phyloP scores from a whole-genome alignment of 1,284 basidiomycete species.

The Chalciporus sp. region DNA sequence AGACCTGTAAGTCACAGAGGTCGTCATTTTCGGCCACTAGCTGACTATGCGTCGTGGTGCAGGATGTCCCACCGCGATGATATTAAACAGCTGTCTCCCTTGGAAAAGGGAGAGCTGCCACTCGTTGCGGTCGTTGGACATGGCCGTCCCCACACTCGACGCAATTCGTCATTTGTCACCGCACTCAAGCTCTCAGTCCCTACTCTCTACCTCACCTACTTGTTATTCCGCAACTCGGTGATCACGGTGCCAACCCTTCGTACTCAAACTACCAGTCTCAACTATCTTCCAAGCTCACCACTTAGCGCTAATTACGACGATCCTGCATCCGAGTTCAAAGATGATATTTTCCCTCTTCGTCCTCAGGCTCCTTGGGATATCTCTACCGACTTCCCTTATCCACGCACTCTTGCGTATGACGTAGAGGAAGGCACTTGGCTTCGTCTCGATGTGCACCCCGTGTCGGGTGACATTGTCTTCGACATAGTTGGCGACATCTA shows the following conservation, averaged over 20 bases:
- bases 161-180: constrained; percentile 5
- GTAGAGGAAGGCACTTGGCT: constrained; percentile 75
- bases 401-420: constrained; percentile 64
- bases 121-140: constrained; percentile 1
- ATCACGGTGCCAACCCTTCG: background rate
- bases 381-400: constrained; percentile 73
- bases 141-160: constrained; percentile 3
- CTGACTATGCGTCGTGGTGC: background rate
- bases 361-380: constrained; percentile 72
- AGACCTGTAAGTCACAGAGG: constrained; percentile 8
- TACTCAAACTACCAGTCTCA: background rate
- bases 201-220: constrained; percentile 22
- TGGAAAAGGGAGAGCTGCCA: constrained; percentile 26
- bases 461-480: constrained; percentile 69
- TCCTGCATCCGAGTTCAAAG: constrained; percentile 51
- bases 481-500: constrained; percentile 76
- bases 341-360: constrained; percentile 67
- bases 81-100: constrained; percentile 13
- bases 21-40: background rate
- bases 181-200: constrained; percentile 24
- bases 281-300: constrained; percentile 6
- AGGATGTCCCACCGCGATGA: constrained; percentile 12
- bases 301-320: constrained; percentile 23
- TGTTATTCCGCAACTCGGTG: constrained; percentile 15
- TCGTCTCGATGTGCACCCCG: constrained; percentile 68